Evolutionary conservation across 345 rosid species (phyloP).

Genomic region (Brassica nigra): DNA sequence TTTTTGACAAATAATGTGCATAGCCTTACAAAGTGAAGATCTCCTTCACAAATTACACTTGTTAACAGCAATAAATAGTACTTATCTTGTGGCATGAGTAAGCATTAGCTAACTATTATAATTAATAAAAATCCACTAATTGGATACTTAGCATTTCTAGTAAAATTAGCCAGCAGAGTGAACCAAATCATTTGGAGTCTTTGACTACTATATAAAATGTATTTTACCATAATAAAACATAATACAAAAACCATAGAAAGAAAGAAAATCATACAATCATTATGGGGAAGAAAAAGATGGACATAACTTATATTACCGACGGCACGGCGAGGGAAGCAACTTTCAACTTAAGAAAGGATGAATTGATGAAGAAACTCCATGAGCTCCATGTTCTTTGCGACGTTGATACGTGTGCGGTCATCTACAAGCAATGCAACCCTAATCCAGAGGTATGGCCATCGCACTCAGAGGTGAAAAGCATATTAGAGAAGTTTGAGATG

Average conservation of each 20-base stretch:
- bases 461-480: background rate
- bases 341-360: background rate
- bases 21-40: background rate
- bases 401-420: slow-evolving; percentile 1
- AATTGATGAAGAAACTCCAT: background rate
- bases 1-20: background rate
- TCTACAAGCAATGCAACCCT: background rate
- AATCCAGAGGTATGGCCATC: slow-evolving; percentile 4
- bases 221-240: background rate
- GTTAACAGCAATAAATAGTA: background rate
- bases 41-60: background rate
- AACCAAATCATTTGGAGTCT: background rate
- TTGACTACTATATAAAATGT: slow-evolving; percentile 10
- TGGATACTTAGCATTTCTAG: background rate
- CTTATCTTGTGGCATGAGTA: background rate
- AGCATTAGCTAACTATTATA: background rate
- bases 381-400: background rate
- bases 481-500: background rate
- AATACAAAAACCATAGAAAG: background rate
- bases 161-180: background rate
- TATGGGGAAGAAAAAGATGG: slow-evolving; percentile 8
- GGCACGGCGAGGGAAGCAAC: background rate
- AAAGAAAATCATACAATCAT: background rate
- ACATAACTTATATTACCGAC: background rate
- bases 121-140: background rate